Percentiles rank a stretch among this genome's conserved stretches.
Conservation (phyloP, 2,329 filamentous ascomycete species). For the Apiospora phragmitis region DNA sequence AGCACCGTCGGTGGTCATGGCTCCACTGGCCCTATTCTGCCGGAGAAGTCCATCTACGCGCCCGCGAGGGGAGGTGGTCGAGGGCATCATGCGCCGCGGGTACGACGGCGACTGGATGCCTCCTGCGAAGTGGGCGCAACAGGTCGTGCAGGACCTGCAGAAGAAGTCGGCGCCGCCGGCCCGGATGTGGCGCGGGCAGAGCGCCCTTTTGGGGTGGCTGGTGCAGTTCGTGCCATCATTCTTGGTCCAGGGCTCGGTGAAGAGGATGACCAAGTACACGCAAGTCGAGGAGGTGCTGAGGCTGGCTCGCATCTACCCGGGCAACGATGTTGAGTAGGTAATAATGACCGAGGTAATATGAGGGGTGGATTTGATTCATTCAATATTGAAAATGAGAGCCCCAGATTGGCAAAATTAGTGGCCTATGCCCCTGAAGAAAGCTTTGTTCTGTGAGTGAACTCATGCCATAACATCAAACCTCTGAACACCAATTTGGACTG, state of each 20-base stretch:
- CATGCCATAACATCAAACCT: neutral
- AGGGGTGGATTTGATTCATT: neutral
- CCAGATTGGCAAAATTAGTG: neutral
- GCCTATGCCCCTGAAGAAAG: neutral
- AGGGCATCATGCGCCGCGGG: neutral
- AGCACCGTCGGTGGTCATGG: neutral
- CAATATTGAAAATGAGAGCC: neutral
- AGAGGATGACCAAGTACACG: slow-evolving; percentile 15
- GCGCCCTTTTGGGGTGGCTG: neutral
- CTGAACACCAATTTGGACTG: neutral
- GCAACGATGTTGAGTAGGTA: neutral
- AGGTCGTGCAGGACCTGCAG: neutral
- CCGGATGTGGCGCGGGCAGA: neutral
- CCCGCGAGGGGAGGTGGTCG: neutral
- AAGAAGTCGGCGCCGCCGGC: neutral
- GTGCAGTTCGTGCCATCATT: neutral
- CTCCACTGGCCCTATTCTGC: neutral
- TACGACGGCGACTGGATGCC: neutral
- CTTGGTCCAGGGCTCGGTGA: neutral
- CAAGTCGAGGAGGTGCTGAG: slow-evolving; percentile 20
- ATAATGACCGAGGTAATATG: neutral
- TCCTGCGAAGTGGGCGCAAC: neutral
- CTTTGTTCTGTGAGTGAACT: neutral
- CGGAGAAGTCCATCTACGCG: slow-evolving; percentile 2
- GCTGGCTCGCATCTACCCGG: neutral